These are phyloP conservation scores for Sporothrix pallida DNA, from an alignment of 2,329 filamentous ascomycete species.

Conservation along the genomic window DNA sequence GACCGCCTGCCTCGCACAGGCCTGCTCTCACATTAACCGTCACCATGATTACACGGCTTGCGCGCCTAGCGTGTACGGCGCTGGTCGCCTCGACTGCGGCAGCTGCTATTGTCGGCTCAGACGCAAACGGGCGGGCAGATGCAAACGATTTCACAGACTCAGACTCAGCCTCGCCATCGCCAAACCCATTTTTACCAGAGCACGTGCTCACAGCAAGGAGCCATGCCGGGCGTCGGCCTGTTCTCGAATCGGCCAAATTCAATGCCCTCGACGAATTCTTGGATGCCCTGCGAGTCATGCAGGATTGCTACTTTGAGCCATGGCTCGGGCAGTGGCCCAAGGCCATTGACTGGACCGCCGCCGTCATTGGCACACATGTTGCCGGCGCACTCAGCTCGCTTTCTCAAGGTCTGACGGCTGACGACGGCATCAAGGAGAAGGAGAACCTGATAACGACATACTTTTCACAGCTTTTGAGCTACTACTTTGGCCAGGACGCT, in stretches of 20 bases:
- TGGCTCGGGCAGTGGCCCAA: conserved; percentile 83
- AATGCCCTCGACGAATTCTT: conserved; percentile 56
- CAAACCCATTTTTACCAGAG: conserved; percentile 31
- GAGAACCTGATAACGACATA: conserved; percentile 84
- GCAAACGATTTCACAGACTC: neutral
- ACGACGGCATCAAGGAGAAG: conserved; percentile 56
- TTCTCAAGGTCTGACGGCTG: conserved; percentile 58
- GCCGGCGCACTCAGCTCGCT: conserved; percentile 75
- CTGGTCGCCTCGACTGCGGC: conserved; percentile 31
- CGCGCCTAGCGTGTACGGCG: conserved; percentile 26
- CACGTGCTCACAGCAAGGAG: neutral
- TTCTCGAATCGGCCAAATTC: neutral
- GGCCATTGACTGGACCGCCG: conserved; percentile 92
- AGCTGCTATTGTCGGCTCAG: neutral
- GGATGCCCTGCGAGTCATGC: conserved; percentile 74
- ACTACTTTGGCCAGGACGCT: conserved; percentile 86
- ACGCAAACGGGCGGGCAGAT: neutral
- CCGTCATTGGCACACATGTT: conserved; percentile 80
- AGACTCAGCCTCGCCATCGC: neutral
- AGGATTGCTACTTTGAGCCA: conserved; percentile 75
- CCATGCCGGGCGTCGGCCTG: neutral
- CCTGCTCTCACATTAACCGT: neutral
- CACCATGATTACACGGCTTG: conserved; percentile 32
- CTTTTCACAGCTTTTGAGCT: conserved; percentile 76
- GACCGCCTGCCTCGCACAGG: neutral